A percentile compares a stretch with the other conserved stretches of the same genome.
Conservation (phyloP, 352 stramenopile genomes). For the Globisporangium irregulare region DNA sequence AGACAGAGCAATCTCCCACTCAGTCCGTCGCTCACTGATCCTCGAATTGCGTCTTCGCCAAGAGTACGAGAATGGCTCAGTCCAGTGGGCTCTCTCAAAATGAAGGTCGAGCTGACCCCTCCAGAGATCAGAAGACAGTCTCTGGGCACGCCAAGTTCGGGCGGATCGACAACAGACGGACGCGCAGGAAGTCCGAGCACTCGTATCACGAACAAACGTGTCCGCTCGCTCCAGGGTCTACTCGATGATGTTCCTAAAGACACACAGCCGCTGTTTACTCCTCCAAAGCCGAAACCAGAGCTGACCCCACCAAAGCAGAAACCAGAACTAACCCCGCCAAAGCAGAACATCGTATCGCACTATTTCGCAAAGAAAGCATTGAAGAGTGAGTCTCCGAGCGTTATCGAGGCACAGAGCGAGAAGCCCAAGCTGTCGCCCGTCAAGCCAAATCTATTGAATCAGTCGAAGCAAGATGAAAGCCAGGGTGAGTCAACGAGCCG, state of each 20-base stretch:
- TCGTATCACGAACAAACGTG: conserved; percentile 59
- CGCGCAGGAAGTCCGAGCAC: conserved; percentile 15
- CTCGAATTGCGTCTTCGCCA: conserved; percentile 19
- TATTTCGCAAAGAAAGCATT: conserved; percentile 39
- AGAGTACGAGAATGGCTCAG: conserved; percentile 66
- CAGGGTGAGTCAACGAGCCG: conserved; percentile 4
- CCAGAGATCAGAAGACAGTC: conserved; percentile 33
- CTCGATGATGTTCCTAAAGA: conserved; percentile 61
- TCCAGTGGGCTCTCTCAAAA: conserved; percentile 40
- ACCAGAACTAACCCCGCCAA: conserved; percentile 4
- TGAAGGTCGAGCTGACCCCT: conserved; percentile 22
- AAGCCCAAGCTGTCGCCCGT: not conserved
- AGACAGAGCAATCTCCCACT: conserved; percentile 23
- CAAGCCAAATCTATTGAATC: not conserved
- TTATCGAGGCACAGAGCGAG: not conserved
- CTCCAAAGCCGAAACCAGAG: not conserved
- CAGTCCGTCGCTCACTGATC: conserved; percentile 21
- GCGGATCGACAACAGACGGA: conserved; percentile 18
- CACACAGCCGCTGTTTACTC: conserved; percentile 11
- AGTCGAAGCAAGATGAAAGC: conserved; percentile 11
- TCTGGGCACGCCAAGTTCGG: conserved; percentile 12
- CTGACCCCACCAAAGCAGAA: conserved; percentile 17
- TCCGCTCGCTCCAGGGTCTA: conserved; percentile 73
- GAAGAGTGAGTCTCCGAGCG: conserved; percentile 5
- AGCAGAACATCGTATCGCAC: conserved; percentile 34